phyloP scores from a whole-genome alignment of 805 yeast genomes.

The Candida ortonii region DNA sequence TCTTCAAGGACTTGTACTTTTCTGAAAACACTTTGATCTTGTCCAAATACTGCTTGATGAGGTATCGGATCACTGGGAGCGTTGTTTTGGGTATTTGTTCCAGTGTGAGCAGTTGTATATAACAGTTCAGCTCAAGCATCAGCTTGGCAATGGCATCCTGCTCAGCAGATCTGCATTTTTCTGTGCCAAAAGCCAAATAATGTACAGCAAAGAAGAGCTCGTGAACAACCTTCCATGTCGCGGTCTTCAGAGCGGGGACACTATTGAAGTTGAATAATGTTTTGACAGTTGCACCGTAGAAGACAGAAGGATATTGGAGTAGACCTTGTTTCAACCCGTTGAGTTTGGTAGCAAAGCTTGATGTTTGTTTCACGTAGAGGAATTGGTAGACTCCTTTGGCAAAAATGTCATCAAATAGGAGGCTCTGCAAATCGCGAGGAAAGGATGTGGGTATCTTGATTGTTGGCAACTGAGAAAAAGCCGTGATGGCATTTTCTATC shows the following conservation, averaged over 20 bases:
- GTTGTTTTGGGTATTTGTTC: constrained; percentile 1
- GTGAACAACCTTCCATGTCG: constrained; percentile 15
- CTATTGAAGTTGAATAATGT: constrained; percentile 8
- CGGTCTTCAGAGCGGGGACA: constrained; percentile 7
- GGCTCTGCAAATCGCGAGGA: constrained; percentile 12
- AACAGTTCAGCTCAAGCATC: constrained; percentile 15
- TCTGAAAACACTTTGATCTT: constrained; percentile 3
- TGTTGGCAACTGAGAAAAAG: constrained; percentile 12
- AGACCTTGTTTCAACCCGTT: constrained; percentile 6
- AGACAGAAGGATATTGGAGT: constrained; percentile 1
- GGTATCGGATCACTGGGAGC: not conserved
- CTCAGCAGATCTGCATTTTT: constrained; percentile 1
- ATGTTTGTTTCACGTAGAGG: constrained; percentile 4
- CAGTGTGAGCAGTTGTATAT: constrained; percentile 7
- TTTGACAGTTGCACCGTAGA: constrained; percentile 5
- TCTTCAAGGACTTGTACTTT: constrained; percentile 5
- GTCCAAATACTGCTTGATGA: constrained; percentile 5
- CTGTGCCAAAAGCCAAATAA: constrained; percentile 6
- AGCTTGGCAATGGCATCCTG: constrained; percentile 6
- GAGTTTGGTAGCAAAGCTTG: constrained; percentile 1
- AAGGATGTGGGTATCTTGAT: constrained; percentile 10
- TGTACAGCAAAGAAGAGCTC: constrained; percentile 13
- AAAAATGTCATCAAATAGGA: constrained; percentile 12
- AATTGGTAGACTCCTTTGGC: constrained; percentile 16
- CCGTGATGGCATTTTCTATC: constrained; percentile 11